phyloP scores from a whole-genome alignment of 2,329 filamentous ascomycete species.

The Alternaria rosae region DNA sequence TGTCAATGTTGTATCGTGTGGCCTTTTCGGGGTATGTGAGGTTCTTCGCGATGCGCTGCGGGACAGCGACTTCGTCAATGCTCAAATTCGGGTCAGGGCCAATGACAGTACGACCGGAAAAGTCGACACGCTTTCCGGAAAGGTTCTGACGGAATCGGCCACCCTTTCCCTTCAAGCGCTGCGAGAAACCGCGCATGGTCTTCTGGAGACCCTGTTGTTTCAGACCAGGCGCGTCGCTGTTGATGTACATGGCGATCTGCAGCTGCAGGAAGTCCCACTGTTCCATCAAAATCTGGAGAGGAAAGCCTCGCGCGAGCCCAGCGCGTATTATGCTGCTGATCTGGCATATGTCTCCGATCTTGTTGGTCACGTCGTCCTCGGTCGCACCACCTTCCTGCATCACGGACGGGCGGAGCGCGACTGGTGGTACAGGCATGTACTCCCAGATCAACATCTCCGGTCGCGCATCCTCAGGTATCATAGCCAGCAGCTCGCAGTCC shows the following conservation, averaged over 20 bases:
- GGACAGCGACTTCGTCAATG: constrained; percentile 93
- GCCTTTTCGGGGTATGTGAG: constrained; percentile 94
- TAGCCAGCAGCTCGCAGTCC: constrained; percentile 89
- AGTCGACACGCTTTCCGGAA: constrained; percentile 98
- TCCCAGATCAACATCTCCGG: constrained; percentile 99
- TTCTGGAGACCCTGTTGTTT: constrained; percentile 87
- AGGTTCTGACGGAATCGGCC: constrained; percentile 96
- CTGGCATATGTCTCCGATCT: constrained; percentile 95
- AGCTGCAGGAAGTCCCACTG: constrained; percentile 98
- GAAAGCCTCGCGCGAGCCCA: constrained; percentile 81
- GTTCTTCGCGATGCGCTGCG: constrained; percentile 90
- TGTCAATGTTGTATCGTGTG: constrained; percentile 83
- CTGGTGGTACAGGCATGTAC: constrained; percentile 89
- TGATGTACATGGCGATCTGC: constrained; percentile 97
- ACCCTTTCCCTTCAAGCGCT: constrained; percentile 95
- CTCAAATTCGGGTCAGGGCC: constrained; percentile 94
- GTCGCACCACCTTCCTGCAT: constrained; percentile 92
- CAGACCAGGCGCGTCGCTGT: constrained; percentile 93
- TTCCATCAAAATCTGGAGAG: constrained; percentile 91
- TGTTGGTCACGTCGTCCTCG: constrained; percentile 95
- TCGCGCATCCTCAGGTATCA: constrained; percentile 84
- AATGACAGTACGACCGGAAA: constrained; percentile 96
- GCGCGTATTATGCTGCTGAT: constrained; percentile 87
- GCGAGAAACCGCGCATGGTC: constrained; percentile 90
- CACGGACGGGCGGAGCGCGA: constrained; percentile 93